phyloP scores from a whole-genome alignment of 805 yeast genomes.

The Zygoascus biomembranicola region DNA sequence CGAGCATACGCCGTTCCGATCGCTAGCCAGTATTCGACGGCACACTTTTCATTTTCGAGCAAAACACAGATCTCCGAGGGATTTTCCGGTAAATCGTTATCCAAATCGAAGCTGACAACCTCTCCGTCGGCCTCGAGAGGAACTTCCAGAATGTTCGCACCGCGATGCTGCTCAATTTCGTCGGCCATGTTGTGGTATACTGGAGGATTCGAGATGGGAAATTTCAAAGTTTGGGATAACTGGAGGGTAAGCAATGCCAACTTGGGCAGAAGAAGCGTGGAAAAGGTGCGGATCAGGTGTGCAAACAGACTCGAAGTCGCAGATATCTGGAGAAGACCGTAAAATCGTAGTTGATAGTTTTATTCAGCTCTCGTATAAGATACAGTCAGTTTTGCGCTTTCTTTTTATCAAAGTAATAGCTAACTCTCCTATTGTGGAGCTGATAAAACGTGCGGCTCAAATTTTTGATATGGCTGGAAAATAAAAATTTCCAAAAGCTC shows the following conservation, averaged over 20 bases:
- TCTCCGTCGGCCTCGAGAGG: slow-evolving; percentile 70
- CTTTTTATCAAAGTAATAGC: no score
- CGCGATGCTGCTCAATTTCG: background rate
- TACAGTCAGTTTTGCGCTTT: no score
- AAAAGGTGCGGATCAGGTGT: no score
- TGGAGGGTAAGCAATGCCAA: no score
- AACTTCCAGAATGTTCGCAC: slow-evolving; percentile 42
- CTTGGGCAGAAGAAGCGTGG: no score
- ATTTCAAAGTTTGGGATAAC: no score
- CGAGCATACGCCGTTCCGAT: slow-evolving; percentile 75
- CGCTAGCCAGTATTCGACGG: slow-evolving; percentile 71
- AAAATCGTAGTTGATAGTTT: no score
- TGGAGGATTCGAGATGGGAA: background rate
- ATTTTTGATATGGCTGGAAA: background rate
- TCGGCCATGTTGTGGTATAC: background rate
- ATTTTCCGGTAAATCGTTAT: slow-evolving; percentile 81
- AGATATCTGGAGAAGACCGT: no score
- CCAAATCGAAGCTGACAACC: slow-evolving; percentile 75
- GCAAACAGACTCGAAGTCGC: no score
- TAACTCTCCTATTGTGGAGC: no score
- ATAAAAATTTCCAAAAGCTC: background rate
- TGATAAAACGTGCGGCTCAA: background rate
- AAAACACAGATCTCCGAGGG: slow-evolving; percentile 73
- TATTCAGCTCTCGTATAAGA: no score
- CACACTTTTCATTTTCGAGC: slow-evolving; percentile 72